These are phyloP conservation scores for Blastobotrys niveus DNA, from an alignment of 1,139 yeast species.

Conservation along the genomic window DNA sequence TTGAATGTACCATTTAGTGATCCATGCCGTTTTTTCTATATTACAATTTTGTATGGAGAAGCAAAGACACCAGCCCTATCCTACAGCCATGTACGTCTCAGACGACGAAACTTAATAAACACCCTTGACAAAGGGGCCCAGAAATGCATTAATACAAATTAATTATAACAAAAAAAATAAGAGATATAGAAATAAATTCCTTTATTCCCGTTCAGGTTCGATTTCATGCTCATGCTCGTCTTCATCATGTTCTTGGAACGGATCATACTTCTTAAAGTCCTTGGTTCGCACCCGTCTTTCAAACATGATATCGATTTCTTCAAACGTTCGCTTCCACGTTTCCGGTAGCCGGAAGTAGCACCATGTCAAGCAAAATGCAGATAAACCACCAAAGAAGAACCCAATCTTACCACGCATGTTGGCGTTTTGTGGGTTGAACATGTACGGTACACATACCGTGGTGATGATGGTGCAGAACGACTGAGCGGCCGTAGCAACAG, in stretches of 20 bases:
- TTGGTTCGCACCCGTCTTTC: constrained; percentile 20
- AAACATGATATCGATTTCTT: constrained; percentile 46
- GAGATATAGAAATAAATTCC: no score
- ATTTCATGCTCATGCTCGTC: no score
- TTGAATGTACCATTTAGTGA: no score
- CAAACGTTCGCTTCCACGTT: constrained; percentile 51
- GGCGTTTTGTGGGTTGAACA: constrained; percentile 55
- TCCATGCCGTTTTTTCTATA: no score
- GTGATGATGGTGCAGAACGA: constrained; percentile 39
- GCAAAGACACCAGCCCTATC: no score
- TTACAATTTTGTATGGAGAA: no score
- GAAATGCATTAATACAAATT: no score
- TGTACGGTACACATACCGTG: constrained; percentile 48
- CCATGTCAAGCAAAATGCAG: constrained; percentile 38
- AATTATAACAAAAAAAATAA: no score
- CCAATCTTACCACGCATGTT: constrained; percentile 57
- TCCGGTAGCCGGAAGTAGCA: constrained; percentile 54
- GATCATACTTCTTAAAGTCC: constrained; percentile 19
- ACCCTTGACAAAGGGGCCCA: no score
- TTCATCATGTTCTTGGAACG: constrained; percentile 10
- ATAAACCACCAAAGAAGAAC: constrained; percentile 51
- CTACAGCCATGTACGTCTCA: no score
- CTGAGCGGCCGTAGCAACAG: constrained; percentile 49
- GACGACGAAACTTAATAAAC: no score
- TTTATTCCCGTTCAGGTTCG: no score